Evolutionary conservation across 208 protist genomes (phyloP).

Genomic region (Novymonas esmeraldas): DNA sequence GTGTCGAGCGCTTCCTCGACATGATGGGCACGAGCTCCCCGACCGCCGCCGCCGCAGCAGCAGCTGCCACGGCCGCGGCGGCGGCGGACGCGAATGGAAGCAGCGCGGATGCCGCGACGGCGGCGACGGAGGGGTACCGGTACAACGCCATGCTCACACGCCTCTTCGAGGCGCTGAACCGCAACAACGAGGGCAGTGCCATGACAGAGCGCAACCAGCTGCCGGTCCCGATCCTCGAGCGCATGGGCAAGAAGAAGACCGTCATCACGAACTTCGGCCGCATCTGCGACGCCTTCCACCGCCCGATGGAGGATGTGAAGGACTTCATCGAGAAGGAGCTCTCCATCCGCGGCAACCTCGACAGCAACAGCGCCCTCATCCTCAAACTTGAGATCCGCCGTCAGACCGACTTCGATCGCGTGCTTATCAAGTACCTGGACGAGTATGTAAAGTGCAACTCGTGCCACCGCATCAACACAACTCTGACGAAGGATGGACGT

Average conservation of each 20-base stretch:
- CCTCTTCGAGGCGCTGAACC: conserved; percentile 70
- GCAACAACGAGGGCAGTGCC: conserved; percentile 67
- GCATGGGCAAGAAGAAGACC: conserved; percentile 92
- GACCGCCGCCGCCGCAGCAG: too few relatives aligned
- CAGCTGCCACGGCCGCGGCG: neutral
- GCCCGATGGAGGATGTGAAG: conserved; percentile 88
- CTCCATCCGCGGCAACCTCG: conserved; percentile 82
- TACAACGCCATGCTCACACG: conserved; percentile 76
- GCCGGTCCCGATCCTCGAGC: conserved; percentile 80
- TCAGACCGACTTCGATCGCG: conserved; percentile 75
- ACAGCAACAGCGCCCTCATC: conserved; percentile 87
- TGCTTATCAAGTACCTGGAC: conserved; percentile 88
- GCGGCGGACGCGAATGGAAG: conserved; percentile 4
- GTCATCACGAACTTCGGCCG: conserved; percentile 91
- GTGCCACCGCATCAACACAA: conserved; percentile 90
- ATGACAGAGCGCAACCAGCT: conserved; percentile 80
- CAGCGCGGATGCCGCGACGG: conserved; percentile 24
- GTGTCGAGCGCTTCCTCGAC: conserved; percentile 67
- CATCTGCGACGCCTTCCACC: conserved; percentile 88
- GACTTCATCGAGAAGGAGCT: conserved; percentile 93
- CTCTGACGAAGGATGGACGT: conserved; percentile 80
- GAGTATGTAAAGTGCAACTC: conserved; percentile 93
- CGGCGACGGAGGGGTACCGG: conserved; percentile 54
- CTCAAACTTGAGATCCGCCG: conserved; percentile 90
- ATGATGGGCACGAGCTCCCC: conserved; percentile 13